A percentile compares a stretch with the other conserved stretches of the same genome.
phyloP scores from a whole-genome alignment of 257 asterid species.

The Apocynum venetum region DNA sequence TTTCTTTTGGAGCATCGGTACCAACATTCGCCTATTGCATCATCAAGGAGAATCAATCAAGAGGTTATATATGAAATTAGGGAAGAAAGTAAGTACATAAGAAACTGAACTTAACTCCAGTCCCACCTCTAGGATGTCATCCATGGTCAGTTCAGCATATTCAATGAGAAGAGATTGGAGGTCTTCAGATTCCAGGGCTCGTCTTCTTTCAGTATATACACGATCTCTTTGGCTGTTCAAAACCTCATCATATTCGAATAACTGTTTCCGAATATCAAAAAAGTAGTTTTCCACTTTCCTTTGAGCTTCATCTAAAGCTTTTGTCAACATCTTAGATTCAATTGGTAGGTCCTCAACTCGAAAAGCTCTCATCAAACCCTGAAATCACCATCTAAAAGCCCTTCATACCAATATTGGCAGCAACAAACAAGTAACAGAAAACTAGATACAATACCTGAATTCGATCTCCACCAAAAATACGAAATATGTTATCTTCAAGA shows the following conservation, averaged over 20 bases:
- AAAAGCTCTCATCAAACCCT: constrained; percentile 99
- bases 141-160: constrained; percentile 98
- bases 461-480: constrained; percentile 97
- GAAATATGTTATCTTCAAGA: constrained; percentile 97
- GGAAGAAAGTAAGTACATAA: background rate
- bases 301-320: constrained; percentile 98
- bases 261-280: constrained; percentile 92
- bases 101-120: constrained; percentile 7
- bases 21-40: constrained; percentile 79
- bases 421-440: constrained; percentile 11
- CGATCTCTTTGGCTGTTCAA: constrained; percentile 98
- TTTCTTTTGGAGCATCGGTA: constrained; percentile 77
- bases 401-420: constrained; percentile 12
- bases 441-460: constrained; percentile 57
- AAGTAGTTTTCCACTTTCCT: constrained; percentile 97
- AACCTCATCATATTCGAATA: constrained; percentile 93
- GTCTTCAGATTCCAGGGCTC: constrained; percentile 85
- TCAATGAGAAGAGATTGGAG: constrained; percentile 84
- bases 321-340: constrained; percentile 97
- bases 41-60: constrained; percentile 10
- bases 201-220: constrained; percentile 90
- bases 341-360: constrained; percentile 98
- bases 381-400: constrained; percentile 18
- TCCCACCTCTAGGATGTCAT: constrained; percentile 84
- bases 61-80: background rate